These are phyloP conservation scores for Sporobolomyces phaffii DNA, from an alignment of 768 basidiomycete genomes.

Conservation along the genomic window DNA sequence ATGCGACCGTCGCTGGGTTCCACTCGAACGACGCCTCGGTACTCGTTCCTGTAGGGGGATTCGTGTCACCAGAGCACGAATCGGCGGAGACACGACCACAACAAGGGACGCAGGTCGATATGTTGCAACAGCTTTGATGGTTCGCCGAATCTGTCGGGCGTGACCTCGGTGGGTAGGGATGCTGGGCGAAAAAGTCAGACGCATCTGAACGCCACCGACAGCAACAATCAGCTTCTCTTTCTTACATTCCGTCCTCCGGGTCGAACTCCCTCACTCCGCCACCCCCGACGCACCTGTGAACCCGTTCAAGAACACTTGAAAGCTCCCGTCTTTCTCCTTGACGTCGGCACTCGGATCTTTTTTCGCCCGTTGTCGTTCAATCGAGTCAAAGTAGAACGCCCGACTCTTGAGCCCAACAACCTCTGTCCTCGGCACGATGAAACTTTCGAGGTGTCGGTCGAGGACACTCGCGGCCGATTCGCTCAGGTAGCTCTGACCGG, in stretches of 20 bases:
- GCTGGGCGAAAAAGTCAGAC: constrained; percentile 73
- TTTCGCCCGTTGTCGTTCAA: constrained; percentile 57
- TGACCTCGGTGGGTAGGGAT: constrained; percentile 68
- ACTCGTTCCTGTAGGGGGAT: not conserved
- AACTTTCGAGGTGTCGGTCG: constrained; percentile 63
- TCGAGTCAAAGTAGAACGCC: constrained; percentile 91
- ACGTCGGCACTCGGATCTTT: constrained; percentile 45
- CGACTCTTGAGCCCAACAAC: constrained; percentile 75
- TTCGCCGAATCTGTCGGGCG: not conserved
- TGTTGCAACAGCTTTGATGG: not conserved
- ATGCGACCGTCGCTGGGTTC: constrained; percentile 68
- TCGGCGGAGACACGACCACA: not conserved
- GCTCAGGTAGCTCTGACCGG: constrained; percentile 81
- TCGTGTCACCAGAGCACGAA: not conserved
- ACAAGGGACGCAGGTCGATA: not conserved
- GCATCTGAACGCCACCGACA: constrained; percentile 55
- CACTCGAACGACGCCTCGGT: constrained; percentile 50
- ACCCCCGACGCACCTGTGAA: constrained; percentile 61
- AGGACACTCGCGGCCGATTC: constrained; percentile 82
- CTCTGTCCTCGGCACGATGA: constrained; percentile 81
- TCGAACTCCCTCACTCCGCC: no score
- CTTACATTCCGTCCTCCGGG: no score
- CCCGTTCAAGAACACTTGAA: constrained; percentile 82
- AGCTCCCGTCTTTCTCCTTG: constrained; percentile 82
- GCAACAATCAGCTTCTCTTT: not conserved